These are phyloP conservation scores for Ceratobasidium sp. DNA, from an alignment of 1,284 basidiomycete genomes.

Conservation along the genomic window DNA sequence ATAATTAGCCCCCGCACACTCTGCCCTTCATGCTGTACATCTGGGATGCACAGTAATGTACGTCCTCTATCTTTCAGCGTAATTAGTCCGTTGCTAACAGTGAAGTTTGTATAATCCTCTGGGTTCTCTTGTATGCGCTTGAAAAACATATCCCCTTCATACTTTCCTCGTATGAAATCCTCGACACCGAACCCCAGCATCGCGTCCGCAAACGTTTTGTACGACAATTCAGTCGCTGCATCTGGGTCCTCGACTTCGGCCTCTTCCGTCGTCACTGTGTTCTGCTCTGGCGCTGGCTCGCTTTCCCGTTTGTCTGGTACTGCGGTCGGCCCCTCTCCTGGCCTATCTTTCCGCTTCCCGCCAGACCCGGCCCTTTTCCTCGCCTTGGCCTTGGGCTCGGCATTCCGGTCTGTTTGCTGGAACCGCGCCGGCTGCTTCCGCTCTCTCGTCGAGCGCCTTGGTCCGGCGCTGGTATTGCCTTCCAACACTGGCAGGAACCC, in stretches of 20 bases:
- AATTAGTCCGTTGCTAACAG: conserved; percentile 52
- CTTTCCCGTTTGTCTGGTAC: too few relatives aligned
- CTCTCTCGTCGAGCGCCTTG: neutral
- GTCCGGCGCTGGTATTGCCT: neutral
- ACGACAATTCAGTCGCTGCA: neutral
- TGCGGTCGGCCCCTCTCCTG: too few relatives aligned
- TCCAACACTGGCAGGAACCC: neutral
- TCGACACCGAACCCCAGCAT: neutral
- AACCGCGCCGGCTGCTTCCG: neutral
- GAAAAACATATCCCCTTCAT: conserved; percentile 53
- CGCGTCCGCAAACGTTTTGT: conserved; percentile 10
- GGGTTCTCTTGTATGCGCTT: conserved; percentile 52
- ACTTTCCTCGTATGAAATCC: conserved; percentile 26
- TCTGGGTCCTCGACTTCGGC: conserved; percentile 16
- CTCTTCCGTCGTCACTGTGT: conserved; percentile 35
- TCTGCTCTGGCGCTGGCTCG: conserved; percentile 31
- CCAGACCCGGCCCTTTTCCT: too few relatives aligned
- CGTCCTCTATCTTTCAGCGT: conserved; percentile 49
- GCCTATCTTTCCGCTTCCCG: too few relatives aligned
- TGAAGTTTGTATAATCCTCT: conserved; percentile 53
- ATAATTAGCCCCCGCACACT: conserved; percentile 37
- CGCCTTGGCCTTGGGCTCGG: neutral
- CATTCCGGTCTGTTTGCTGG: conserved; percentile 21
- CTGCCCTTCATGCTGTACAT: conserved; percentile 42
- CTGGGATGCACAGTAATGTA: conserved; percentile 57